Conservation (phyloP, 2,329 filamentous ascomycete species). For the Ophiostoma tasmaniense region DNA sequence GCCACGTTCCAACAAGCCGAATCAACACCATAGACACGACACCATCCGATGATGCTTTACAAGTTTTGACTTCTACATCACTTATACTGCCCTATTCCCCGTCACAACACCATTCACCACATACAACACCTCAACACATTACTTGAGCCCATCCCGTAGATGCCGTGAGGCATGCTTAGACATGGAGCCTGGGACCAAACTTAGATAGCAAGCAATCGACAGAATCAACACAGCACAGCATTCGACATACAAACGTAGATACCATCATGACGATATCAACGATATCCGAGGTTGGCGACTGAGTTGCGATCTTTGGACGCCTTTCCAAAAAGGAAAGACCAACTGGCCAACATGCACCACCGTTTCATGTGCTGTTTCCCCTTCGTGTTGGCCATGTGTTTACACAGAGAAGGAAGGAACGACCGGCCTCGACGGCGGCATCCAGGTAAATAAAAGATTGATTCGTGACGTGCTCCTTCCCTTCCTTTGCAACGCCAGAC, state of each 20-base stretch:
- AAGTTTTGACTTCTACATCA: too few relatives aligned
- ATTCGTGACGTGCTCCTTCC: background rate
- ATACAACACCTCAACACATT: background rate
- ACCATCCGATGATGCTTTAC: background rate
- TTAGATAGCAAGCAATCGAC: background rate
- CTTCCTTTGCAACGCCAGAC: background rate
- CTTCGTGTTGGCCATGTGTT: too few relatives aligned
- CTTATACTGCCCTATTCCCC: background rate
- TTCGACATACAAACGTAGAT: too few relatives aligned
- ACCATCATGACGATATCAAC: too few relatives aligned
- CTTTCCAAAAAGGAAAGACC: background rate
- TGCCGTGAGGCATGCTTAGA: too few relatives aligned
- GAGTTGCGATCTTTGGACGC: background rate
- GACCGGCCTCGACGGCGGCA: too few relatives aligned
- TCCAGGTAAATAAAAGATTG: background rate
- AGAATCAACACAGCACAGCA: background rate
- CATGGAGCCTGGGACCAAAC: too few relatives aligned
- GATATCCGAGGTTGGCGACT: background rate
- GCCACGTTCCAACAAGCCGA: background rate
- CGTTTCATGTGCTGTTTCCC: background rate
- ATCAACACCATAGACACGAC: background rate
- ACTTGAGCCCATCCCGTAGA: background rate
- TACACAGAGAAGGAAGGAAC: too few relatives aligned
- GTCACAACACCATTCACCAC: background rate
- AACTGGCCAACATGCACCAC: background rate